Evolutionary conservation across 495 filamentous ascomycete genomes (phyloP).

Genomic region (Cercophora scortea): DNA sequence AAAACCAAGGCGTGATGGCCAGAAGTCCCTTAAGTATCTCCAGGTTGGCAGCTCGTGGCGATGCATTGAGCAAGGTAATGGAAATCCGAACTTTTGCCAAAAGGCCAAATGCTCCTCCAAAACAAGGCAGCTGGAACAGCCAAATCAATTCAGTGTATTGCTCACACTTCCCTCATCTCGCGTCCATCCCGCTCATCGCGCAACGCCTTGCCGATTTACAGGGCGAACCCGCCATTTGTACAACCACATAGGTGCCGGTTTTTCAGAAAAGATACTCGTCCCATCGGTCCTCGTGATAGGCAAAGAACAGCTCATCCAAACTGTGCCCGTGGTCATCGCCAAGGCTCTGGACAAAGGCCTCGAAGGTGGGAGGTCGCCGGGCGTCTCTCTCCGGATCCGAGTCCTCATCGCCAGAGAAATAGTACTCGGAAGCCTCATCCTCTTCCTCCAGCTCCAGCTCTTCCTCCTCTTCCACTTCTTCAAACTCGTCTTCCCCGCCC

Average conservation of each 20-base stretch:
- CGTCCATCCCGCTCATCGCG: too few species aligned
- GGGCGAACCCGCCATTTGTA: too few species aligned
- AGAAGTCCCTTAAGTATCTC: too few species aligned
- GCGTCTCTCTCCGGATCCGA: slow-evolving; percentile 25
- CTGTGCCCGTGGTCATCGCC: slow-evolving; percentile 26
- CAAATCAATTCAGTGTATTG: too few species aligned
- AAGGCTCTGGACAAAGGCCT: slow-evolving; percentile 19
- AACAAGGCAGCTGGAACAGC: too few species aligned
- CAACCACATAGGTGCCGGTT: background rate
- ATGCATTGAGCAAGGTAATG: too few species aligned
- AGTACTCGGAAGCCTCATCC: slow-evolving; percentile 29
- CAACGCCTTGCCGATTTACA: too few species aligned
- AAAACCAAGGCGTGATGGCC: too few species aligned
- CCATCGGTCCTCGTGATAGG: slow-evolving; percentile 28
- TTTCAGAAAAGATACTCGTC: slow-evolving; percentile 27
- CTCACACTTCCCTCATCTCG: too few species aligned
- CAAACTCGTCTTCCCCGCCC: slow-evolving; percentile 1
- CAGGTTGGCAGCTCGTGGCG: too few species aligned
- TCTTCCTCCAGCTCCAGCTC: slow-evolving; percentile 26
- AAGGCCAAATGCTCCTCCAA: too few species aligned
- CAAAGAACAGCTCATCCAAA: slow-evolving; percentile 25
- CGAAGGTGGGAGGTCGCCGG: slow-evolving; percentile 20
- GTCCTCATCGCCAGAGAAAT: slow-evolving; percentile 25
- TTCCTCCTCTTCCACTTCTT: slow-evolving; percentile 7
- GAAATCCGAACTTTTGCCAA: too few species aligned